phyloP scores from a whole-genome alignment of 345 rosid species.

The Physaria fendleri region DNA sequence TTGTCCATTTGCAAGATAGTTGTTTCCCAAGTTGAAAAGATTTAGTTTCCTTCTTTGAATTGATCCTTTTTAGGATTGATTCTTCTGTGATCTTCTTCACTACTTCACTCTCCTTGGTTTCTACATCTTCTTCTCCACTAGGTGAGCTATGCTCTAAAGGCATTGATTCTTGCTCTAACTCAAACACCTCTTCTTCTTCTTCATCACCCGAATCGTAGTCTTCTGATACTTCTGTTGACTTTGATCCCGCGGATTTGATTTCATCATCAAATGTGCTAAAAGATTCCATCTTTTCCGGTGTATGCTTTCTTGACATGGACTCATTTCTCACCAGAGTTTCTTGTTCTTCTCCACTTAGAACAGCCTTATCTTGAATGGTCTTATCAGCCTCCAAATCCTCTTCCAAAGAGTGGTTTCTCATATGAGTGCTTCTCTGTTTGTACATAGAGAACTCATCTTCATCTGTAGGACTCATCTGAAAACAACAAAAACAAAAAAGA shows the following conservation, averaged over 20 bases:
- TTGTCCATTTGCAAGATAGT: slow-evolving; percentile 81
- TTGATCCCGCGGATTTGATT: slow-evolving; percentile 14
- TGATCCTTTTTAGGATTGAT: slow-evolving; percentile 49
- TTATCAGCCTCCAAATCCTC: slow-evolving; percentile 43
- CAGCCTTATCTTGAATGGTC: slow-evolving; percentile 20
- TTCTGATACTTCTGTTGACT: slow-evolving; percentile 18
- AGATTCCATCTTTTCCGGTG: slow-evolving; percentile 36
- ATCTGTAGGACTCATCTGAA: slow-evolving; percentile 67
- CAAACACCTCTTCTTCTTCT: slow-evolving; percentile 25
- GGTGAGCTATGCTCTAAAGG: slow-evolving; percentile 24
- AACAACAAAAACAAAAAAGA: slow-evolving; percentile 14
- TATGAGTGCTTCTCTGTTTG: slow-evolving; percentile 46
- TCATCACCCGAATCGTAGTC: slow-evolving; percentile 40
- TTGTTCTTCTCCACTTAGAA: slow-evolving; percentile 30
- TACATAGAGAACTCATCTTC: slow-evolving; percentile 39
- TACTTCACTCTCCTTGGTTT: slow-evolving; percentile 30
- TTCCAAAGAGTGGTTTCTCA: slow-evolving; percentile 56
- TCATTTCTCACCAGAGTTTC: slow-evolving; percentile 11
- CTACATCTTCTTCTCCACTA: slow-evolving; percentile 17
- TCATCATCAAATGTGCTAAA: slow-evolving; percentile 18
- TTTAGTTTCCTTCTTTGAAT: slow-evolving; percentile 47
- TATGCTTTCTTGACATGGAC: not conserved
- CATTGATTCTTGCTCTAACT: slow-evolving; percentile 25
- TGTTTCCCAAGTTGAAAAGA: slow-evolving; percentile 83
- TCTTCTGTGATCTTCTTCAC: slow-evolving; percentile 40